Evolutionary conservation across 148 eudicot species (phyloP).

Genomic region (Fallopia convolvulus): DNA sequence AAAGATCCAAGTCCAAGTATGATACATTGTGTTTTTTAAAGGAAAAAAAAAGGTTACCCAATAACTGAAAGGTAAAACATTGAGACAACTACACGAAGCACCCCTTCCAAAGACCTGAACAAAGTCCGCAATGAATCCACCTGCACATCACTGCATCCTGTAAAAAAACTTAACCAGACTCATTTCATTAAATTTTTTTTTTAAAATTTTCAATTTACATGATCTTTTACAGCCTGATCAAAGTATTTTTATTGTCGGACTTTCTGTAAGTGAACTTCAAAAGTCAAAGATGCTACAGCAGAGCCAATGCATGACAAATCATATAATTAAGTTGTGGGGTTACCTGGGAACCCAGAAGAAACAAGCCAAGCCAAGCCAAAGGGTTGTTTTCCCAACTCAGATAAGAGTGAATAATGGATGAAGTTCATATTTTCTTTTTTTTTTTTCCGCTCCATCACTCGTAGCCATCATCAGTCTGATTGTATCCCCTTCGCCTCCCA

Average conservation of each 20-base stretch:
- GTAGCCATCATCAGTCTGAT: slow-evolving; percentile 19
- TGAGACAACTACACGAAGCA: neutral
- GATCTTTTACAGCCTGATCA: no score
- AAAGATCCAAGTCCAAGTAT: neutral
- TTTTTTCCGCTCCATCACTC: slow-evolving; percentile 22
- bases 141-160: neutral
- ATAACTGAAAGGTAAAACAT: neutral
- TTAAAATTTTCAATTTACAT: no score
- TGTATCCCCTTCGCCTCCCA: slow-evolving; percentile 29
- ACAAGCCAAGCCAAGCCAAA: slow-evolving; percentile 1
- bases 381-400: neutral
- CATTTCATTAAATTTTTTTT: neutral
- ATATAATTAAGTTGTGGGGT: neutral
- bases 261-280: neutral
- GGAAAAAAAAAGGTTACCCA: neutral
- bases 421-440: neutral
- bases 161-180: neutral
- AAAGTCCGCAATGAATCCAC: neutral
- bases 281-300: neutral
- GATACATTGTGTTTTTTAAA: neutral
- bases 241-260: neutral
- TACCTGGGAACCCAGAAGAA: slow-evolving; percentile 4
- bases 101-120: neutral
- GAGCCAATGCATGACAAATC: neutral
- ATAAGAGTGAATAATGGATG: neutral